Percentiles rank a stretch among this genome's conserved stretches.
Evolutionary conservation across 805 yeast genomes (phyloP).

Genomic region (Yarrowia porcina): DNA sequence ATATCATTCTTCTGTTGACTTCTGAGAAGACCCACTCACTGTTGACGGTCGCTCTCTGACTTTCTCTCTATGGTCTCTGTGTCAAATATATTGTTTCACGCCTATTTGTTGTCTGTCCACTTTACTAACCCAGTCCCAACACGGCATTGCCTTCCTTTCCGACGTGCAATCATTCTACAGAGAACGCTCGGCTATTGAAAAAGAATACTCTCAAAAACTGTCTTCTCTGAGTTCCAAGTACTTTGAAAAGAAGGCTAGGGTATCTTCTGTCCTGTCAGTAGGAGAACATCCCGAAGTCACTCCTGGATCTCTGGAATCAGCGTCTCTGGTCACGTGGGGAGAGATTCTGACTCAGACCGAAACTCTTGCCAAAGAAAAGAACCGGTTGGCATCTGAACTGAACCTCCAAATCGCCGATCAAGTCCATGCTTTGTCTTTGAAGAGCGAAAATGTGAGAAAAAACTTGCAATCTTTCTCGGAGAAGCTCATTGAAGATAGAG

Average conservation of each 20-base stretch:
- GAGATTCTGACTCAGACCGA: slow-evolving; percentile 84
- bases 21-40: no score
- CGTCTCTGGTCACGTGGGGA: slow-evolving; percentile 85
- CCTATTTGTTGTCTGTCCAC: no score
- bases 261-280: slow-evolving; percentile 67
- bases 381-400: slow-evolving; percentile 57
- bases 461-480: slow-evolving; percentile 59
- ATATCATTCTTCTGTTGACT: no score
- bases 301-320: slow-evolving; percentile 91
- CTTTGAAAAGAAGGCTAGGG: slow-evolving; percentile 70
- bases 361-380: slow-evolving; percentile 64
- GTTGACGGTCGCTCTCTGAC: no score
- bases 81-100: no score
- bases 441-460: slow-evolving; percentile 52
- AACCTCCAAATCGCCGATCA: slow-evolving; percentile 59
- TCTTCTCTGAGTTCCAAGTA: slow-evolving; percentile 62
- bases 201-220: slow-evolving; percentile 72
- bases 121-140: slow-evolving; percentile 15
- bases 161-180: slow-evolving; percentile 82
- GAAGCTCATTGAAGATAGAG: slow-evolving; percentile 50
- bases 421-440: slow-evolving; percentile 50
- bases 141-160: slow-evolving; percentile 67
- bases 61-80: no score
- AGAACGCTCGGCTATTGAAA: slow-evolving; percentile 78
- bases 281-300: slow-evolving; percentile 90